These are phyloP conservation scores for Vanrija sp. DNA, from an alignment of 1,284 basidiomycete species.

Conservation along the genomic window DNA sequence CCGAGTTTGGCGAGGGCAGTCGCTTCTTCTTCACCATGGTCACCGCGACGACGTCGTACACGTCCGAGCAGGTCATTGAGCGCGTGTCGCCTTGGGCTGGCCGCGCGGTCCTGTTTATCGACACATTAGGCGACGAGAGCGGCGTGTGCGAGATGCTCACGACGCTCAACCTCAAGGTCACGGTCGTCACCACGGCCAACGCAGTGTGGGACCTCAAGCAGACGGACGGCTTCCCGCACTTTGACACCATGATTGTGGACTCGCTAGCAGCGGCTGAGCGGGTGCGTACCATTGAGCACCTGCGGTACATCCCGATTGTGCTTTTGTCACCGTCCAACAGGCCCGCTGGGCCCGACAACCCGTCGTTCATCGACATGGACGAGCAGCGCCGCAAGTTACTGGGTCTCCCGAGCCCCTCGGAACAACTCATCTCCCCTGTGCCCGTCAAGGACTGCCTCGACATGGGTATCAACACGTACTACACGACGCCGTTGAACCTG, in stretches of 20 bases:
- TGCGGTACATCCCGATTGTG: slow-evolving; percentile 95
- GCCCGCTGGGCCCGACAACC: slow-evolving; percentile 34
- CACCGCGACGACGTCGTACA: slow-evolving; percentile 52
- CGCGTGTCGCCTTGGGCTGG: slow-evolving; percentile 72
- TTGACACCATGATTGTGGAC: slow-evolving; percentile 95
- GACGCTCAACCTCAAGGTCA: slow-evolving; percentile 76
- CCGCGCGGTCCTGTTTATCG: slow-evolving; percentile 77
- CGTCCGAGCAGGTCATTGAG: slow-evolving; percentile 63
- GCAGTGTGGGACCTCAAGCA: slow-evolving; percentile 64
- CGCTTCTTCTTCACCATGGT: slow-evolving; percentile 94
- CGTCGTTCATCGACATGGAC: slow-evolving; percentile 45
- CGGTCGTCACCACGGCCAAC: slow-evolving; percentile 69
- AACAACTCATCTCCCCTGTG: slow-evolving; percentile 44
- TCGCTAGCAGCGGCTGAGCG: slow-evolving; percentile 76
- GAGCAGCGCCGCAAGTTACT: slow-evolving; percentile 40
- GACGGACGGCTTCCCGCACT: slow-evolving; percentile 73
- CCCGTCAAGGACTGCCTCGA: slow-evolving; percentile 50
- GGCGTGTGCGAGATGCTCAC: slow-evolving; percentile 73
- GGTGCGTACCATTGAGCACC: slow-evolving; percentile 85
- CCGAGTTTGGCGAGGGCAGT: slow-evolving; percentile 83
- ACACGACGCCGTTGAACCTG: slow-evolving; percentile 78
- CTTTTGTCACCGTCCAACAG: slow-evolving; percentile 66
- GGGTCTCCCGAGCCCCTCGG: slow-evolving; percentile 36
- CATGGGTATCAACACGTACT: slow-evolving; percentile 49
- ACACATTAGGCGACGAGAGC: slow-evolving; percentile 73